Percentiles rank a stretch among this genome's conserved stretches.
Evolutionary conservation across 768 basidiomycete genomes (phyloP).

Genomic region (Mycena venus): DNA sequence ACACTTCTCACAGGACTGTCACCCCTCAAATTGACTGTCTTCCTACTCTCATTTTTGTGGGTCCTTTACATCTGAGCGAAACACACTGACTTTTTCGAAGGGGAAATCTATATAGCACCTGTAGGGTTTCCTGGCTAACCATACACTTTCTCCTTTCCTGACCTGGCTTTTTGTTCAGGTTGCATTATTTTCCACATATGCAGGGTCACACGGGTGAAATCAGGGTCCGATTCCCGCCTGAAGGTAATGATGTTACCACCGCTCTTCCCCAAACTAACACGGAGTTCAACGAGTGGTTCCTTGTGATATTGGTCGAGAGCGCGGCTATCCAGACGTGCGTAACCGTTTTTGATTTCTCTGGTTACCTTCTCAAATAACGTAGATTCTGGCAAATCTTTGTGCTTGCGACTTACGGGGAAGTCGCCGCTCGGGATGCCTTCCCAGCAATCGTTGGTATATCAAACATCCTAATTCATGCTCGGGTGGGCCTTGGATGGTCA

Average conservation of each 20-base stretch:
- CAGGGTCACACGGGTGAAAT: neutral
- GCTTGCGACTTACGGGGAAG: neutral
- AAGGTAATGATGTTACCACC: neutral
- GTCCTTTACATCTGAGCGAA: neutral
- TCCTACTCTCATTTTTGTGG: neutral
- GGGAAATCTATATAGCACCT: conserved; percentile 3
- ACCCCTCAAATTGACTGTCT: too few relatives aligned
- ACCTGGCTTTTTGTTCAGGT: neutral
- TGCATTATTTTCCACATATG: neutral
- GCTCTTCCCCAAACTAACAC: neutral
- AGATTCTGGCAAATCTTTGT: neutral
- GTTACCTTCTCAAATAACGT: neutral
- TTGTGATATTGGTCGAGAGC: too few relatives aligned
- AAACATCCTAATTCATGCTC: neutral
- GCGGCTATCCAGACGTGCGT: conserved; percentile 12
- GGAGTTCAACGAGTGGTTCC: conserved; percentile 9
- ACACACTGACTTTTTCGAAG: neutral
- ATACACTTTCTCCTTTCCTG: neutral
- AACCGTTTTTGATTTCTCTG: neutral
- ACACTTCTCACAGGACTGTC: too few relatives aligned
- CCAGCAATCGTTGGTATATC: neutral
- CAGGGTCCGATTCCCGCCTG: neutral
- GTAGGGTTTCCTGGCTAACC: neutral
- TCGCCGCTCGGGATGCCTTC: neutral
- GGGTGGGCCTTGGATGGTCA: conserved; percentile 7